Percentiles rank a stretch among this genome's conserved stretches.
phyloP scores from a whole-genome alignment of 371 early-diverging fungal species.

The Synchytrium microbalum region DNA sequence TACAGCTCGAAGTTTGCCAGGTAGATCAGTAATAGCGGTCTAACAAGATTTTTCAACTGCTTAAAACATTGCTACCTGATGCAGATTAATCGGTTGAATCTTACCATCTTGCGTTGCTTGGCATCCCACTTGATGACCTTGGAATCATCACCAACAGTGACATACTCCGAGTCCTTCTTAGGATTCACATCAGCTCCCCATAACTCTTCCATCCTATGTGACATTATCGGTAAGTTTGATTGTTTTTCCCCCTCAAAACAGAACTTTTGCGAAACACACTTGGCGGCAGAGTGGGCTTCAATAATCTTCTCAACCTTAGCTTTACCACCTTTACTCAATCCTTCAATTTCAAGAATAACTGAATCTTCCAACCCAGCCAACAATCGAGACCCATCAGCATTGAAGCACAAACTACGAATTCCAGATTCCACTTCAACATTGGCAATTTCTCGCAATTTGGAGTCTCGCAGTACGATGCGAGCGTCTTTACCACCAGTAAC shows the following conservation, averaged over 20 bases:
- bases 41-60: conserved; percentile 1
- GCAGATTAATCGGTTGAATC: not conserved
- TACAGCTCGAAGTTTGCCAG: conserved; percentile 18
- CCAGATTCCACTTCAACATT: conserved; percentile 12
- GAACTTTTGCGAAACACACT: too few species aligned
- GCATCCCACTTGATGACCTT: conserved; percentile 15
- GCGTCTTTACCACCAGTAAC: conserved; percentile 22
- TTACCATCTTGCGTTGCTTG: conserved; percentile 9
- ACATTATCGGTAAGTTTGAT: not conserved
- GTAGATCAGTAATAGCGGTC: conserved; percentile 16
- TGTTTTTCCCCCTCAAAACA: too few species aligned
- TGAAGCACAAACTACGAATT: conserved; percentile 12
- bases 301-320: not conserved
- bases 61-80: not conserved
- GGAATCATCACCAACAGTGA: conserved; percentile 21
- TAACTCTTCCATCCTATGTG: conserved; percentile 16
- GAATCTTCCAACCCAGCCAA: conserved; percentile 26
- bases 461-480: conserved; percentile 9
- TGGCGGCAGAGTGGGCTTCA: conserved; percentile 3
- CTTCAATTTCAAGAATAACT: conserved; percentile 14
- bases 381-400: conserved; percentile 4
- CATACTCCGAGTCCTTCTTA: conserved; percentile 8
- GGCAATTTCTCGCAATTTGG: conserved; percentile 11
- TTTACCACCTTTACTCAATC: not conserved
- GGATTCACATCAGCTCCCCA: conserved; percentile 21